These are phyloP conservation scores for Blastocystis hominis DNA, from an alignment of 352 stramenopile species.

Conservation along the genomic window DNA sequence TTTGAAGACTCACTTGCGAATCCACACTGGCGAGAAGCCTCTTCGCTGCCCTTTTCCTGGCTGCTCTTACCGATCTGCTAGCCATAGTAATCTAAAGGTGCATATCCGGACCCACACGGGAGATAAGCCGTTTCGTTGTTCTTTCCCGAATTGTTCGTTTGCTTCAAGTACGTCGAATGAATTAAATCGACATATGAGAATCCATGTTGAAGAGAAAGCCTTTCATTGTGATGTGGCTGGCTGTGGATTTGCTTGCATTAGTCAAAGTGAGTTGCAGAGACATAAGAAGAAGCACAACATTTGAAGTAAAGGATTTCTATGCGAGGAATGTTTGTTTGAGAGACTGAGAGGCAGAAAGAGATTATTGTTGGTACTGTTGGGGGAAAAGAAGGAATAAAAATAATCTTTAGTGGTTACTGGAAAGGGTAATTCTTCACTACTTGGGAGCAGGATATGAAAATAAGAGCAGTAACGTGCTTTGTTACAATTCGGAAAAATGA, in stretches of 20 bases:
- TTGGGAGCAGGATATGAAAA: neutral
- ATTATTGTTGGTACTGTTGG: no score
- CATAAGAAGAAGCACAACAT: constrained; percentile 31
- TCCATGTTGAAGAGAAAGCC: constrained; percentile 36
- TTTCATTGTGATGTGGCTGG: constrained; percentile 43
- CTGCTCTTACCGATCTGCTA: constrained; percentile 45
- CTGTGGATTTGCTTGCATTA: constrained; percentile 25
- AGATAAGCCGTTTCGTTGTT: constrained; percentile 50
- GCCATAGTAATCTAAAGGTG: constrained; percentile 44
- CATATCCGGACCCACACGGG: constrained; percentile 55
- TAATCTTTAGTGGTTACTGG: no score
- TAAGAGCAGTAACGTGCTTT: neutral
- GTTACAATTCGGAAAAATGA: neutral
- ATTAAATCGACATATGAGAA: constrained; percentile 43
- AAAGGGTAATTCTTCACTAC: no score
- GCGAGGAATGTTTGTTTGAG: neutral
- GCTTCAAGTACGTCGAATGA: constrained; percentile 47
- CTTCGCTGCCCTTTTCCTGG: constrained; percentile 45
- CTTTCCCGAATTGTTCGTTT: constrained; percentile 44
- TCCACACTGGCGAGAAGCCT: constrained; percentile 51
- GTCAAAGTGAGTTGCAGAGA: constrained; percentile 29
- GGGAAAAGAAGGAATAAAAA: no score
- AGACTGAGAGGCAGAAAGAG: neutral
- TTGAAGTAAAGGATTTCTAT: neutral
- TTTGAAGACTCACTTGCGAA: constrained; percentile 42